Conservation (phyloP, 139 green algal species). For the Coelastrella sp. region DNA sequence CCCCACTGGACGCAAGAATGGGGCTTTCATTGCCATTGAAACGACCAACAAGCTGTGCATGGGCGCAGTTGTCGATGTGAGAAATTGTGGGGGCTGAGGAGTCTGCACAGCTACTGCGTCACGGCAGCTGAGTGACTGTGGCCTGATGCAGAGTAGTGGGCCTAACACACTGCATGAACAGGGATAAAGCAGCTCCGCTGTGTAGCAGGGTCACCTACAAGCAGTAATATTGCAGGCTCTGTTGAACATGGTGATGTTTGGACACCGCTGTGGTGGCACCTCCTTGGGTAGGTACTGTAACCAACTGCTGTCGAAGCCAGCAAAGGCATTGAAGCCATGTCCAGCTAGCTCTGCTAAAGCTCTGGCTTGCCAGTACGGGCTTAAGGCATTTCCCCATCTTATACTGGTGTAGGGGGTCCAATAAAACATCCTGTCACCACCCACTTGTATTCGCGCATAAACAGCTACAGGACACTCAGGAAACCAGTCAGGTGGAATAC, state of each 20-base stretch:
- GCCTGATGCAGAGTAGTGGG: too few relatives aligned
- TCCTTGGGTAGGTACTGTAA: constrained; percentile 38
- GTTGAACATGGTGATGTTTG: neutral
- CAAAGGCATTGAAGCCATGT: constrained; percentile 33
- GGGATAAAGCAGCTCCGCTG: too few relatives aligned
- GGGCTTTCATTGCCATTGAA: too few relatives aligned
- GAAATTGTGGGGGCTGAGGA: too few relatives aligned
- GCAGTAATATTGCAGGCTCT: neutral
- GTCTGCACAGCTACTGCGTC: too few relatives aligned
- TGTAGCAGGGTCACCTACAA: neutral
- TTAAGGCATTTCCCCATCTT: constrained; percentile 34
- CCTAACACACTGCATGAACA: too few relatives aligned
- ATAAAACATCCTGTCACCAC: constrained; percentile 26
- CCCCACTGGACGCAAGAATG: too few relatives aligned
- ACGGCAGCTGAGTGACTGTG: too few relatives aligned
- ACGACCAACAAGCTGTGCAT: too few relatives aligned
- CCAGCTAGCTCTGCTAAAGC: constrained; percentile 29
- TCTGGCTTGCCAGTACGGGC: constrained; percentile 43
- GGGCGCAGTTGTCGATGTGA: too few relatives aligned
- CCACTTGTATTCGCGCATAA: neutral
- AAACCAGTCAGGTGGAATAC: constrained; percentile 7
- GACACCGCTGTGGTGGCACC: constrained; percentile 9
- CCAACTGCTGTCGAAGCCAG: constrained; percentile 22
- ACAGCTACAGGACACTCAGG: constrained; percentile 25
- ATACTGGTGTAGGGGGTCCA: constrained; percentile 12